Conservation (phyloP, 2,329 filamentous ascomycete genomes). For the Fusarium abutilonis region DNA sequence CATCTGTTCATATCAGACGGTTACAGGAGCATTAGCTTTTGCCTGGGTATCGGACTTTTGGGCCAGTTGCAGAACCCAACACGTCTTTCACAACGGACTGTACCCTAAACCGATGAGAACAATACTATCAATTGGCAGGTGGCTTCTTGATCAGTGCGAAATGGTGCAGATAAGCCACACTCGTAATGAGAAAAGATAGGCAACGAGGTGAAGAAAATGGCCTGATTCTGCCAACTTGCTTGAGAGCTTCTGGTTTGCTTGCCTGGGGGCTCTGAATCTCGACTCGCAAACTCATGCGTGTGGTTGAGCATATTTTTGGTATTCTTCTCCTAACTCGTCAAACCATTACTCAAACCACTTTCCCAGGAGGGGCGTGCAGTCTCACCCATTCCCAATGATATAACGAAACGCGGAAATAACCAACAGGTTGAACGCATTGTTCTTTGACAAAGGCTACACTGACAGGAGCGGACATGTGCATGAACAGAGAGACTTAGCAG, state of each 20-base stretch:
- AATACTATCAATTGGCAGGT: neutral
- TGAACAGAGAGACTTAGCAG: neutral
- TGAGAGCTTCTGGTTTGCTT: constrained; percentile 5
- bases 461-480: constrained; percentile 1
- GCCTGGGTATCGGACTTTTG: constrained; percentile 8
- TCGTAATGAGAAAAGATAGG: constrained; percentile 2
- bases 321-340: neutral
- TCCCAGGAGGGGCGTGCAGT: constrained; percentile 15
- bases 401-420: constrained; percentile 16
- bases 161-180: constrained; percentile 2
- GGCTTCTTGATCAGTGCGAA: neutral
- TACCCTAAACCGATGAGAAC: neutral
- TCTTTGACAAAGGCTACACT: constrained; percentile 6
- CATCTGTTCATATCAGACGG: neutral
- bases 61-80: constrained; percentile 6
- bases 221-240: constrained; percentile 4
- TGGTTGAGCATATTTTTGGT: constrained; percentile 6
- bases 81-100: neutral
- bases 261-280: constrained; percentile 1
- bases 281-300: neutral
- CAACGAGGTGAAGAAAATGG: neutral
- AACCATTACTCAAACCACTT: constrained; percentile 1
- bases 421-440: constrained; percentile 9
- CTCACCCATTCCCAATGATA: neutral
- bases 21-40: neutral